phyloP scores from a whole-genome alignment of 805 yeast species.

The Nakazawaea pomicola region DNA sequence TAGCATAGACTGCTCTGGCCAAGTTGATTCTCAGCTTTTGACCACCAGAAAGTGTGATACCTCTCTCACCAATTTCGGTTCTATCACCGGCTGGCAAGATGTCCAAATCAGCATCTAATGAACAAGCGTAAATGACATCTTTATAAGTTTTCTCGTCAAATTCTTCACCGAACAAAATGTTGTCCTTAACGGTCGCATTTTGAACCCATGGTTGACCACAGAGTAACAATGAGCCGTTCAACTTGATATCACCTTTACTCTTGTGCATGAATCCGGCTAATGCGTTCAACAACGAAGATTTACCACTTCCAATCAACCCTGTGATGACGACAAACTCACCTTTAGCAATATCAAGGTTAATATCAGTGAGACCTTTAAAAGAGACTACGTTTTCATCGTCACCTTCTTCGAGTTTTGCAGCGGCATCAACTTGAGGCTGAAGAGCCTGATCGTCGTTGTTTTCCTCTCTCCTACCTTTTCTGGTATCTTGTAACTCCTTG shows the following conservation, averaged over 20 bases:
- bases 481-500: slow-evolving; percentile 12
- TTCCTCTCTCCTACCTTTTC: not conserved
- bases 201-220: slow-evolving; percentile 52
- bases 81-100: slow-evolving; percentile 48
- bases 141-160: slow-evolving; percentile 37
- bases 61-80: slow-evolving; percentile 56
- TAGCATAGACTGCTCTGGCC: slow-evolving; percentile 65
- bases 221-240: slow-evolving; percentile 46
- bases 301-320: slow-evolving; percentile 77
- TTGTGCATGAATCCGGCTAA: slow-evolving; percentile 60
- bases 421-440: slow-evolving; percentile 1
- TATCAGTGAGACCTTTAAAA: slow-evolving; percentile 40
- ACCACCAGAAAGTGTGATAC: slow-evolving; percentile 57
- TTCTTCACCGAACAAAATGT: slow-evolving; percentile 45
- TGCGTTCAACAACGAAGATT: slow-evolving; percentile 59
- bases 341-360: slow-evolving; percentile 48
- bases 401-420: slow-evolving; percentile 7
- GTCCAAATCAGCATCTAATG: slow-evolving; percentile 40
- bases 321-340: slow-evolving; percentile 75
- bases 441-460: slow-evolving; percentile 2
- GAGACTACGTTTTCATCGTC: slow-evolving; percentile 18
- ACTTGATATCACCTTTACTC: slow-evolving; percentile 38
- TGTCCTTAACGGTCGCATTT: slow-evolving; percentile 45
- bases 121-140: slow-evolving; percentile 43
- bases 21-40: slow-evolving; percentile 60